Base-by-base conservation (phyloP, 2,329 filamentous ascomycete genomes). In the Colletotrichum lini region DNA sequence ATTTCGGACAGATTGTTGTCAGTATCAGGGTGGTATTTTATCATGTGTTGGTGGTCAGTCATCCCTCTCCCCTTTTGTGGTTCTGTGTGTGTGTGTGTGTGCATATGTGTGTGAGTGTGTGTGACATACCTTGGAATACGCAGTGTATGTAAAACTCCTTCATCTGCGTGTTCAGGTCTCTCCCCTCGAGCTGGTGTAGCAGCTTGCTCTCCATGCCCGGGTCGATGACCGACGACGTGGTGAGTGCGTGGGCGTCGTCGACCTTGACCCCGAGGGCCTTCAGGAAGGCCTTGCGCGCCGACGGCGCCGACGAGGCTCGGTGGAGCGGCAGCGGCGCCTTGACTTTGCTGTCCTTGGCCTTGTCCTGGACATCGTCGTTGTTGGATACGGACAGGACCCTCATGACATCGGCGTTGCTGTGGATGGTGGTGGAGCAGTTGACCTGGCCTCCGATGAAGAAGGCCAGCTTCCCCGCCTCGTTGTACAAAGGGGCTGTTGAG, bases 371-470 rank as follows among this genome's bases (percentile, higher is more conserved):
- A 0, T 66, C 60, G 7, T 72, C 67, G 0, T 56, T 49, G 42
- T 5, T 47, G 0, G 70, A 72, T 10, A 45, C 54, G 1, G 70
- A 72, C 3, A 89, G 74, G 0, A 88, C 79, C 2, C 79, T 79
- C 68, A 89, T 72, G 5, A 89, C 81, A 65, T 88, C 87, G 4
- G 80, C 82, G 42, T 81, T 81, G 57, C 80, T 83, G 72, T 85
- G 83, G 58, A 88, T 82, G 0, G 83, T 84, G 1, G 85, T 85
- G 3, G 86, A 87, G 58, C 87, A 84, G 73, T 89, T 87, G 60
- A 89, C 82, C 72, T 89, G 85, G 0, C 83, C 87, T 3, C 85
- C 86, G 9, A 90, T 80, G 75, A 84, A 86, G 77, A 85, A 88
- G 0, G 78, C 80, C 0, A 86, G 76, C 6, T 80, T 81, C 0